Evolutionary conservation across 1,284 basidiomycete species (phyloP), one percentile per base, ranked within the genome.

Genomic region (Ustilago cynodontis): DNA sequence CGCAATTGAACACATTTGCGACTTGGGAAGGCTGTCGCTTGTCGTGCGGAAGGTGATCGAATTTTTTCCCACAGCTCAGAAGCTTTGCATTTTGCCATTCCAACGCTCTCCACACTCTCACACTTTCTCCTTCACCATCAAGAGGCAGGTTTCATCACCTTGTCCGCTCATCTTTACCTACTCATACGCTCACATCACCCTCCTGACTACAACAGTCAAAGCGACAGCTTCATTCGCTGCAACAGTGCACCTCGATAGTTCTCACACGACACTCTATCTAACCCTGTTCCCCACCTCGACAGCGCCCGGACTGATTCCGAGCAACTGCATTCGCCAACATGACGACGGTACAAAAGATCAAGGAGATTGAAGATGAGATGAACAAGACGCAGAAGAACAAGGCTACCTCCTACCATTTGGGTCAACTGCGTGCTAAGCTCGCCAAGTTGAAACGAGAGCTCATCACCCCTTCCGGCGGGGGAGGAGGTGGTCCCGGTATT

Each of bases 381-480:
- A 75, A 68, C 70, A 83, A 81, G 69, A 94, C 94, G 81, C 93
- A 98, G 90, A 97, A 96, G 89, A 98, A 99, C 88, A 99, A 99
- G 91, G 89, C 78, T 22, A 75, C 76, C 4, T 71, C 70, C 28
- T 97, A 95, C 87, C 95, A 98, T 88, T 87, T 97, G 72, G 96
- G 96, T 64, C 94, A 98, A 88, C 91, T 98, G 85, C 98, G 98
- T 87, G 95, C 97, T 71, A 99, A 99, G 87, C 91, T 99, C 57
- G 97, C 97, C 58, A 99, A 99, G 87, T 91, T 99, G 54, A 90
- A 94, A 77, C 90, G 97, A 67, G 97, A 99, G 86, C 91, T 99
- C 61, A 94, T 99, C 81, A 89, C 91, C 3, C 92, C 94, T 1
- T 88, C 92, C 2, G 88, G 90, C 29, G 90, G 93, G 35, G 93